Conservation (phyloP, 2,329 filamentous ascomycete genomes). For the Arthrobotrys sinensis region DNA sequence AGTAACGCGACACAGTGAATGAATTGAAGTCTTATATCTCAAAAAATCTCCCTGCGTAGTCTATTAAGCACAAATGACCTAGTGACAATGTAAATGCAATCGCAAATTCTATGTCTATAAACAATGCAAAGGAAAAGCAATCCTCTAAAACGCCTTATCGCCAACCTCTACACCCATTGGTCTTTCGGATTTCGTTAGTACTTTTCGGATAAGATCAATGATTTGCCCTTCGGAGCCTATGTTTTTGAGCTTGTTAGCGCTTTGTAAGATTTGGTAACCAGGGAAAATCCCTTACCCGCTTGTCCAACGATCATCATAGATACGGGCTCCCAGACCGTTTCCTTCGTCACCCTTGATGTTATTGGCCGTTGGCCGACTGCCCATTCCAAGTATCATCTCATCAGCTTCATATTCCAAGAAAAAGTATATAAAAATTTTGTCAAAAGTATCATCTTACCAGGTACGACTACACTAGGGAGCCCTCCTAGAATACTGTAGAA, state of each 20-base stretch:
- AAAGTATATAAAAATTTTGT: neutral
- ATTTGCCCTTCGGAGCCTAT: constrained; percentile 36
- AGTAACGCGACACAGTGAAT: constrained; percentile 61
- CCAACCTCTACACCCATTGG: constrained; percentile 28
- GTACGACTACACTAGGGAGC: constrained; percentile 35
- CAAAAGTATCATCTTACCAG: constrained; percentile 16
- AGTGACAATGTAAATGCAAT: too few relatives aligned
- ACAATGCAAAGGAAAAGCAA: neutral
- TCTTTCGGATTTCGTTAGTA: constrained; percentile 24
- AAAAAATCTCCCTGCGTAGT: neutral
- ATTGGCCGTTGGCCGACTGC: constrained; percentile 39
- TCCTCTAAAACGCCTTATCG: constrained; percentile 33
- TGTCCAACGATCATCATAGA: constrained; percentile 51
- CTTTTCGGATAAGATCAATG: constrained; percentile 31
- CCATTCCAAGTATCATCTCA: neutral
- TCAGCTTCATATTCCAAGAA: neutral
- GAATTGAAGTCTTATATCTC: constrained; percentile 54
- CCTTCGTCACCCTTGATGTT: constrained; percentile 33
- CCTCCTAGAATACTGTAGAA: constrained; percentile 54
- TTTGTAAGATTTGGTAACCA: neutral
- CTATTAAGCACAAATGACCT: too few relatives aligned
- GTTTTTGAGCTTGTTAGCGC: neutral
- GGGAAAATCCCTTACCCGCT: constrained; percentile 22
- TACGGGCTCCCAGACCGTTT: constrained; percentile 42
- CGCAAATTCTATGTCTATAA: neutral